Evolutionary conservation across 805 yeast species (phyloP).

Genomic region (Schizosaccharomyces pombe): DNA sequence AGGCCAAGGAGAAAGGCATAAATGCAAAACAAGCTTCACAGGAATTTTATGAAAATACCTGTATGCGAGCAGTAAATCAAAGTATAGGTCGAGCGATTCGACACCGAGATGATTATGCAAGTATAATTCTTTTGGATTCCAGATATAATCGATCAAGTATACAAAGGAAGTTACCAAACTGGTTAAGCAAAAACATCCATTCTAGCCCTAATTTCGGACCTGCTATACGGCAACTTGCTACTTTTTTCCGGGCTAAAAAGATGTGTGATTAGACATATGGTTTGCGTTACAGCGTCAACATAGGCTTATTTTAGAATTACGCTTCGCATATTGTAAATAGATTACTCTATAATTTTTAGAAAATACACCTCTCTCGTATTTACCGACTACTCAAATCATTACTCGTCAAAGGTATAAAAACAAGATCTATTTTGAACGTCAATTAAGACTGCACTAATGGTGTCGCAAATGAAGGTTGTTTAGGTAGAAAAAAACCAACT

Average conservation of each 20-base stretch:
- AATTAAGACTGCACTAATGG: no score
- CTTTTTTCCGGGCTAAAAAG: background rate
- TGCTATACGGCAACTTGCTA: background rate
- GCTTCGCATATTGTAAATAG: no score
- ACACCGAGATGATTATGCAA: constrained; percentile 59
- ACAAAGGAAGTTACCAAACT: constrained; percentile 38
- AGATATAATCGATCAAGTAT: constrained; percentile 29
- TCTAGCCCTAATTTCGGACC: background rate
- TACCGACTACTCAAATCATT: no score
- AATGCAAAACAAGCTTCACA: constrained; percentile 28
- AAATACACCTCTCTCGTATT: no score
- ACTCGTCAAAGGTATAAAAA: no score
- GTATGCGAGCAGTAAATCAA: constrained; percentile 81
- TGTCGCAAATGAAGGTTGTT: no score
- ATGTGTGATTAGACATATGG: no score
- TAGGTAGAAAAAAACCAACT: no score
- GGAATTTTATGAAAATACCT: constrained; percentile 54
- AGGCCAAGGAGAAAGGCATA: background rate
- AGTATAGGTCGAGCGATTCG: constrained; percentile 81
- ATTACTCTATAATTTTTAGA: no score
- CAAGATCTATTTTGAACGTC: no score
- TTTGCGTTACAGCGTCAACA: no score
- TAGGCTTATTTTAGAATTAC: no score
- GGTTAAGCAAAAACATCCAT: constrained; percentile 27
- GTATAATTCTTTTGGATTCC: constrained; percentile 44